Evolutionary conservation across 1,139 yeast species (phyloP).

Genomic region (Lodderomyces elongisporus): DNA sequence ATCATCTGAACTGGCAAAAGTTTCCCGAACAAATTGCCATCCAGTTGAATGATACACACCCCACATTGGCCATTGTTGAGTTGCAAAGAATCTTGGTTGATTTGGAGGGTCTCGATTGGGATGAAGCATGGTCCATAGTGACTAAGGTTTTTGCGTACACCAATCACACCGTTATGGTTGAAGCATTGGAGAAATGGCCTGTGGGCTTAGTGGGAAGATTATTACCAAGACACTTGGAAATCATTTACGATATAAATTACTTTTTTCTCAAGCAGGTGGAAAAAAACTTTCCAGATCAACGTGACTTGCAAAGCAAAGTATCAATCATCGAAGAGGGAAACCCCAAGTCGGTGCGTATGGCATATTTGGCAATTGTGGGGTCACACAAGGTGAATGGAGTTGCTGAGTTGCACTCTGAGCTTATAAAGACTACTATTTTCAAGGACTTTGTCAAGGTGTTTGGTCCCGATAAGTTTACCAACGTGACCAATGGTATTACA

Average conservation of each 20-base stretch:
- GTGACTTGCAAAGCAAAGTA: constrained; percentile 62
- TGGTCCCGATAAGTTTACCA: constrained; percentile 79
- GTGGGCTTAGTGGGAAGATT: constrained; percentile 70
- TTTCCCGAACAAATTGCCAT: constrained; percentile 86
- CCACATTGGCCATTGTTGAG: constrained; percentile 88
- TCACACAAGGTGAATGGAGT: constrained; percentile 94
- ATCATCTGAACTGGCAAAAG: constrained; percentile 67
- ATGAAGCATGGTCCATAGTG: constrained; percentile 81
- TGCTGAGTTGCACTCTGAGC: constrained; percentile 90
- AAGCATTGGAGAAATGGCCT: constrained; percentile 96
- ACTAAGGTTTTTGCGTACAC: constrained; percentile 84
- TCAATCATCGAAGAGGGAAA: constrained; percentile 75
- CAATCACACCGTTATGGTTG: constrained; percentile 91
- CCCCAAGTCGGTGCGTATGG: constrained; percentile 88
- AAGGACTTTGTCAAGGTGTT: constrained; percentile 81
- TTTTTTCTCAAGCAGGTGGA: constrained; percentile 75
- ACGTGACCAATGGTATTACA: constrained; percentile 92
- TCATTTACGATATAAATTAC: constrained; percentile 81
- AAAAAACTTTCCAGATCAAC: constrained; percentile 64
- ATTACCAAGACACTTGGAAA: constrained; percentile 89
- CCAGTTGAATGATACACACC: constrained; percentile 94
- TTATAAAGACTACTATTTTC: constrained; percentile 84
- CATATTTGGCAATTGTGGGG: constrained; percentile 84
- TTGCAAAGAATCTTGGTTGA: constrained; percentile 83
- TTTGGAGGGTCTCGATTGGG: constrained; percentile 76